Conservation (phyloP, 495 filamentous ascomycete species). For the Penicillium paxilli region DNA sequence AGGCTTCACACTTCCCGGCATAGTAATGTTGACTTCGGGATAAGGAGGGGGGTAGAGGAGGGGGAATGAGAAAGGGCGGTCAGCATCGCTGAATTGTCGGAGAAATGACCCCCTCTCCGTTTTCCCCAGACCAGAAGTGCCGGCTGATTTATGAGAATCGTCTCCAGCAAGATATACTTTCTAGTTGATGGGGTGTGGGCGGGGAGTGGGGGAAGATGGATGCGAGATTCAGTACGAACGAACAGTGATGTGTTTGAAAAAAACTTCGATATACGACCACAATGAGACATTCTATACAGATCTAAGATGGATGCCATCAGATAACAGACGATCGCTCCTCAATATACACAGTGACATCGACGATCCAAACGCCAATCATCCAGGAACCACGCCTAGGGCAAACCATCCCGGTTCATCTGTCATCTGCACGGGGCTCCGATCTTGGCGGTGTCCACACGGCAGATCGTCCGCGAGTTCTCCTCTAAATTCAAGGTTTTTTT, state of each 20-base stretch:
- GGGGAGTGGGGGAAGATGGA: too few species aligned
- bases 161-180: too few species aligned
- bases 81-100: slow-evolving; percentile 10
- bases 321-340: slow-evolving; percentile 2
- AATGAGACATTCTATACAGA: too few species aligned
- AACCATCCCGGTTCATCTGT: slow-evolving; percentile 28
- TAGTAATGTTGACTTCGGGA: not conserved
- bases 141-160: not conserved
- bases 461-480: slow-evolving; percentile 41
- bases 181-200: too few species aligned
- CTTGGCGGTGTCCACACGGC: slow-evolving; percentile 46
- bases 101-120: slow-evolving; percentile 6
- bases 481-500: slow-evolving; percentile 30
- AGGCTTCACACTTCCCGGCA: not conserved
- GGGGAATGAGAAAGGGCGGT: slow-evolving; percentile 16
- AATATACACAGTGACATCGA: slow-evolving; percentile 7
- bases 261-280: too few species aligned
- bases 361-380: slow-evolving; percentile 21
- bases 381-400: slow-evolving; percentile 15
- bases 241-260: too few species aligned
- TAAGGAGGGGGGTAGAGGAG: not conserved
- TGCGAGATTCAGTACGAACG: not conserved
- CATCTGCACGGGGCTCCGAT: slow-evolving; percentile 42
- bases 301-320: not conserved
- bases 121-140: slow-evolving; percentile 5